These are phyloP conservation scores for Coniochaeta sp. DNA, from an alignment of 2,329 filamentous ascomycete genomes.

Conservation along the genomic window DNA sequence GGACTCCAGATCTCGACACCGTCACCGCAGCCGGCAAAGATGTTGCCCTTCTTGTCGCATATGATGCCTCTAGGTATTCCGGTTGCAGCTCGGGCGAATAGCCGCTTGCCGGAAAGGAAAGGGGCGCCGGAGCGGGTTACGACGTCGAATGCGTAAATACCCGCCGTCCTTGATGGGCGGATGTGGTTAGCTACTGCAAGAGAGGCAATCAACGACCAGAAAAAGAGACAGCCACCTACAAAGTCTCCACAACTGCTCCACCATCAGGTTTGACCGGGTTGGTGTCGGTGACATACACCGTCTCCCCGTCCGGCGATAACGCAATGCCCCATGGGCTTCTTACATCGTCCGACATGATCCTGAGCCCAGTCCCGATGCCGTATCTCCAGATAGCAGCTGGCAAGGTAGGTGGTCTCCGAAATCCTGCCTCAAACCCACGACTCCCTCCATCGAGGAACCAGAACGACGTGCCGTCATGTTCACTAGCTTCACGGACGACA, in stretches of 20 bases:
- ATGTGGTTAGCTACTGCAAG: slow-evolving; percentile 4
- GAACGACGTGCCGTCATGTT: slow-evolving; percentile 11
- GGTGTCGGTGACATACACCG: slow-evolving; percentile 35
- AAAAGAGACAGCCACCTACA: background rate
- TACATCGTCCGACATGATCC: slow-evolving; percentile 40
- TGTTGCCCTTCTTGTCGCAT: slow-evolving; percentile 33
- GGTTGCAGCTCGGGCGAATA: slow-evolving; percentile 41
- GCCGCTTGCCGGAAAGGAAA: slow-evolving; percentile 38
- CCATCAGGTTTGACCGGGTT: slow-evolving; percentile 19
- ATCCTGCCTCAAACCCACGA: slow-evolving; percentile 34
- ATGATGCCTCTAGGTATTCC: slow-evolving; percentile 36
- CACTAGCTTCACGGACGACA: slow-evolving; percentile 22
- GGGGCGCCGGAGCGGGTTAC: slow-evolving; percentile 23
- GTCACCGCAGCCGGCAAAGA: slow-evolving; percentile 39
- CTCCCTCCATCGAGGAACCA: slow-evolving; percentile 41
- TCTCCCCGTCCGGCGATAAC: slow-evolving; percentile 27
- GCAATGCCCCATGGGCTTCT: slow-evolving; percentile 32
- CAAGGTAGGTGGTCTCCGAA: slow-evolving; percentile 33
- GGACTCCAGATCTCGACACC: slow-evolving; percentile 42
- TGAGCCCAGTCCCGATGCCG: slow-evolving; percentile 28
- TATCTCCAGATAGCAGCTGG: slow-evolving; percentile 42
- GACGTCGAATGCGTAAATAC: slow-evolving; percentile 43
- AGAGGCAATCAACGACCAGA: background rate
- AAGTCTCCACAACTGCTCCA: slow-evolving; percentile 12
- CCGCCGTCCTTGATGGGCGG: slow-evolving; percentile 17